phyloP scores from a whole-genome alignment of 2,329 filamentous ascomycete species.

The Penicillium sp. region DNA sequence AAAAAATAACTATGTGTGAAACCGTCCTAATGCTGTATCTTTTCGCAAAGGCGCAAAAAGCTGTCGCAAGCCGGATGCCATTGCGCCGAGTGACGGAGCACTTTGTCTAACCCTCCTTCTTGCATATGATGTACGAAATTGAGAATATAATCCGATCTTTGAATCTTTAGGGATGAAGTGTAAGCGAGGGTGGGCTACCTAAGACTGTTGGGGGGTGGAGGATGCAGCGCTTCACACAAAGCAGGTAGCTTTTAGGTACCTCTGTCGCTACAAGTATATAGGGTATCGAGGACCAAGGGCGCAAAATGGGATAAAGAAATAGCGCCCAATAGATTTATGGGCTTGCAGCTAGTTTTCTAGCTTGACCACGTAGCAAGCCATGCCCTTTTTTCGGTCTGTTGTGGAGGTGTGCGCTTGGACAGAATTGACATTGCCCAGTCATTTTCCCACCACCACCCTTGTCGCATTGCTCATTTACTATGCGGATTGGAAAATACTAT shows the following conservation, averaged over 20 bases:
- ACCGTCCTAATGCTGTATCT: background rate
- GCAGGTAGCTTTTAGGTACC: constrained; percentile 4
- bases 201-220: background rate
- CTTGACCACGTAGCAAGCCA: constrained; percentile 10
- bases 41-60: constrained; percentile 28
- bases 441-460: constrained; percentile 10
- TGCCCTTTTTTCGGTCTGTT: constrained; percentile 6
- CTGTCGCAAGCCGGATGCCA: constrained; percentile 27
- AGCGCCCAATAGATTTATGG: constrained; percentile 8
- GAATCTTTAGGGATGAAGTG: background rate
- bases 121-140: background rate
- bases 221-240: constrained; percentile 4
- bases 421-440: constrained; percentile 9
- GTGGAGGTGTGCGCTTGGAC: constrained; percentile 11
- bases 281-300: background rate
- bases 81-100: constrained; percentile 25
- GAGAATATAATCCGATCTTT: constrained; percentile 3
- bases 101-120: constrained; percentile 16
- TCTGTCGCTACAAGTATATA: background rate
- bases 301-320: constrained; percentile 8
- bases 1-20: constrained; percentile 1
- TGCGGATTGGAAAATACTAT: background rate
- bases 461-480: constrained; percentile 21
- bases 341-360: constrained; percentile 12
- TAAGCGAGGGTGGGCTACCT: constrained; percentile 1